These are phyloP conservation scores for Trypanosoma melophagium DNA, from an alignment of 208 protist genomes.

Conservation along the genomic window DNA sequence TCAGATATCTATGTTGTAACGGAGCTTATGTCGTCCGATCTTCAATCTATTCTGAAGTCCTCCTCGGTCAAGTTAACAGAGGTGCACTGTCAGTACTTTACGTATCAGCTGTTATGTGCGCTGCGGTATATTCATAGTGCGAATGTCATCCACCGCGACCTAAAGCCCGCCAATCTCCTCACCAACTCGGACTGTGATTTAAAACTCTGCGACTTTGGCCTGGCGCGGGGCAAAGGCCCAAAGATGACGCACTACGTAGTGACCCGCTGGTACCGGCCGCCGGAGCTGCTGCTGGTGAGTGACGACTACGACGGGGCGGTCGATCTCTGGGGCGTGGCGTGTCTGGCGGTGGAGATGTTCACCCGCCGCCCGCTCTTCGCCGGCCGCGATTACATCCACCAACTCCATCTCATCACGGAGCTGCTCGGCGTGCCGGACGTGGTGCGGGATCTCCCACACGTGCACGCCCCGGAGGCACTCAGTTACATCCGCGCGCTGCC, in stretches of 20 bases:
- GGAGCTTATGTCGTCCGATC: conserved; percentile 92
- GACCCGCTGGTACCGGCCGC: conserved; percentile 98
- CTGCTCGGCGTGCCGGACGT: conserved; percentile 71
- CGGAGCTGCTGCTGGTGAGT: conserved; percentile 96
- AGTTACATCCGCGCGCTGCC: conserved; percentile 64
- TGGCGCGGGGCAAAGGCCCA: conserved; percentile 67
- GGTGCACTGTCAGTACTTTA: conserved; percentile 93
- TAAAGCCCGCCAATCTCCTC: conserved; percentile 95
- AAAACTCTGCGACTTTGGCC: conserved; percentile 93
- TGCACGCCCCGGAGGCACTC: conserved; percentile 64
- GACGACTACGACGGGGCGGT: conserved; percentile 86
- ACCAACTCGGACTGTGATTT: conserved; percentile 91
- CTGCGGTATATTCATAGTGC: conserved; percentile 96
- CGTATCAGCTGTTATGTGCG: conserved; percentile 94
- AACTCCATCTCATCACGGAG: conserved; percentile 81
- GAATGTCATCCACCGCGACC: conserved; percentile 94
- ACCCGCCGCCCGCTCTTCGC: conserved; percentile 79
- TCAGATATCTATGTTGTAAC: conserved; percentile 86
- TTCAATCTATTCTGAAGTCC: conserved; percentile 81
- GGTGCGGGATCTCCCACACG: conserved; percentile 68
- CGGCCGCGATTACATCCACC: conserved; percentile 86
- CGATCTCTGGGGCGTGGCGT: conserved; percentile 97
- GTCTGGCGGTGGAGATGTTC: conserved; percentile 95
- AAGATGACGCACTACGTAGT: conserved; percentile 96
- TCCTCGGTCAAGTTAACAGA: conserved; percentile 40